Base-by-base conservation (phyloP, 768 basidiomycete species). In the Pisolithus orientalis region DNA sequence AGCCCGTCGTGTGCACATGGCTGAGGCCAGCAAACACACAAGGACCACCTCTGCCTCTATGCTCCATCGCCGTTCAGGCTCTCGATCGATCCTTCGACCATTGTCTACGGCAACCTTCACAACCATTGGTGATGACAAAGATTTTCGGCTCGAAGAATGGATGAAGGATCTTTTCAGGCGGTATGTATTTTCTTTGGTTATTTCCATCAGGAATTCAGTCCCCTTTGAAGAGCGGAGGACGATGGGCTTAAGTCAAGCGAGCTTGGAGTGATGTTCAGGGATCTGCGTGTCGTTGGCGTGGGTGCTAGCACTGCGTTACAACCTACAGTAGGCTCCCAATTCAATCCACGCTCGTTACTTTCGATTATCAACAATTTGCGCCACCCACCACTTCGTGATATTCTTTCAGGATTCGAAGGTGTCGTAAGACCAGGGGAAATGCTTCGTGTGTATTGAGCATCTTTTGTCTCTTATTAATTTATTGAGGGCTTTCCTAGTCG, bases 351-450 rank as follows among this genome's bases (percentile, higher is more conserved):
- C 32, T 62, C 74, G 7, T 57, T 79, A 17, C 34, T 72, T 27
- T 64, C 63, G 31, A 64, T 67, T 16, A 59, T 81, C 4, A 73
- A 74, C 25, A 70, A 69, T 4, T 52, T 73, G 6, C 74, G 80
- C 25, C 83, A 85, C 48, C 87, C 88, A 2, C 79, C 82, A 3
- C 65, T 84, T 6, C 76, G 82, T 11, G 78, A 76, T 53, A 86
- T 89, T 44, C 68, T 90, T 34, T 71, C 74, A 17, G 76, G 73
- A 13, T 83, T 89, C 53, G 80, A 84, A 39, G 87, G 85, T 8
- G 72, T 80, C 2, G 73, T 88, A 11, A 74, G 78, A 4, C 79
- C 84, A 0, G 85, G 85, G 14, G 85, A 90, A 68, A 88, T 90
- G 88, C 74, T 87, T 32, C 72, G 88, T 82, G 59, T 57, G 74